These are phyloP conservation scores for Centaurea solstitialis DNA, from an alignment of 129 eudicot genomes.

Conservation along the genomic window DNA sequence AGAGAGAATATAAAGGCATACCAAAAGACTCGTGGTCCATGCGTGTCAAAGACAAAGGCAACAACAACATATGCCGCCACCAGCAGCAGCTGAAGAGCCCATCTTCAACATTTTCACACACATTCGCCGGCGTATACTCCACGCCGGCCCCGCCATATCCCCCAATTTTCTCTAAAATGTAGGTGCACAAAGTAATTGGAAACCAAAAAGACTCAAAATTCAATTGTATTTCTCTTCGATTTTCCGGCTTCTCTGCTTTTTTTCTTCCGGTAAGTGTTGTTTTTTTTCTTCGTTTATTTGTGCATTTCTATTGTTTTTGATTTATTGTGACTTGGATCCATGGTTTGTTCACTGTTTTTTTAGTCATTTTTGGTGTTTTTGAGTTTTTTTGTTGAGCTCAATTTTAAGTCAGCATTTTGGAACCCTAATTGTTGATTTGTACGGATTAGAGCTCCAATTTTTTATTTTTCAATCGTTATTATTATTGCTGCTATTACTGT, in stretches of 20 bases:
- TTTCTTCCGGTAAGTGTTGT: slow-evolving; percentile 11
- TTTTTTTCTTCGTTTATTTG: neutral
- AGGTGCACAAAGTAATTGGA: slow-evolving; percentile 11
- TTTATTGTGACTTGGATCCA: slow-evolving; percentile 17
- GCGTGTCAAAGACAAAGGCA: slow-evolving; percentile 26
- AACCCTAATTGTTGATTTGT: slow-evolving; percentile 20
- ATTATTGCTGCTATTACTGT: neutral
- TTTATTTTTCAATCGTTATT: neutral
- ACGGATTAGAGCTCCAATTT: slow-evolving; percentile 21
- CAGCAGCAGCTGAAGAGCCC: neutral
- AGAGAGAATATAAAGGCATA: neutral
- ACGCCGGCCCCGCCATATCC: slow-evolving; percentile 32
- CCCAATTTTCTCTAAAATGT: slow-evolving; percentile 17
- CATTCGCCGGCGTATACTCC: slow-evolving; percentile 37
- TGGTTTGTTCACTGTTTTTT: neutral
- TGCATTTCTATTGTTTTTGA: neutral
- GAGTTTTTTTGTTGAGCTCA: slow-evolving; percentile 2
- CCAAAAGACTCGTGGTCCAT: slow-evolving; percentile 11
- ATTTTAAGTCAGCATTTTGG: slow-evolving; percentile 12
- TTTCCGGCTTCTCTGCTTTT: neutral
- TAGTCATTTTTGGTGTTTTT: slow-evolving; percentile 9
- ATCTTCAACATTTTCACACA: slow-evolving; percentile 21
- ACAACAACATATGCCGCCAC: neutral
- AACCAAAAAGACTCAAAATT: neutral
- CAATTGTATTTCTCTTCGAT: neutral